phyloP scores from a whole-genome alignment of 2,329 filamentous ascomycete species.

The Ophiosphaerella korrae region DNA sequence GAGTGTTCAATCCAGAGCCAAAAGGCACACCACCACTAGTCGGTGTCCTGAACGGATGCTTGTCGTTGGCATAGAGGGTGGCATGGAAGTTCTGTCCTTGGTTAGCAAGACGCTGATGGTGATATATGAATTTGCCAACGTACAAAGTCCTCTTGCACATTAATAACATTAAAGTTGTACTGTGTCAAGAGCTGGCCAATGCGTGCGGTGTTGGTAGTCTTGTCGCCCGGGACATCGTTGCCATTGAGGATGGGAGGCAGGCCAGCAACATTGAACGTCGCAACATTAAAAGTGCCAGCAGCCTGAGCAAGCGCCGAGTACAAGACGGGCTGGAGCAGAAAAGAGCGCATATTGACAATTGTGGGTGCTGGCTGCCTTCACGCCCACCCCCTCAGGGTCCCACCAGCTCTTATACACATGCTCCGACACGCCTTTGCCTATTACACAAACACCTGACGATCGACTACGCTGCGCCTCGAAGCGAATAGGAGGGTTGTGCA shows the following conservation, averaged over 20 bases:
- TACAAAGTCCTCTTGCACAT: constrained; percentile 70
- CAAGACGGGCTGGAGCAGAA: constrained; percentile 11
- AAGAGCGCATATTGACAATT: constrained; percentile 15
- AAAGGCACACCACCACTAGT: constrained; percentile 69
- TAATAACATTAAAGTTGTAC: constrained; percentile 65
- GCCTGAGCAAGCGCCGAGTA: constrained; percentile 24
- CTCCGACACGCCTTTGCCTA: background rate
- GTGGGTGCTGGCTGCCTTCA: background rate
- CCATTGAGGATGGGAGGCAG: constrained; percentile 61
- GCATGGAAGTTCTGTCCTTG: constrained; percentile 61
- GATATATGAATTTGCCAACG: background rate
- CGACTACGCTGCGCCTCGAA: background rate
- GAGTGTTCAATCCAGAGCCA: constrained; percentile 68
- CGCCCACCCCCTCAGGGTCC: background rate
- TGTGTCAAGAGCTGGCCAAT: constrained; percentile 64
- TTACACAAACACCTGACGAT: background rate
- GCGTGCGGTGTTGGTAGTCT: constrained; percentile 60
- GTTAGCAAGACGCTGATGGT: background rate
- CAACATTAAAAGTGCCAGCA: constrained; percentile 55
- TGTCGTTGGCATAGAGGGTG: constrained; percentile 64
- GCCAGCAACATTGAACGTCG: constrained; percentile 66
- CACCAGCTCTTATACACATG: background rate
- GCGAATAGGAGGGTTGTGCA: constrained; percentile 12
- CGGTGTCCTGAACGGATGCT: constrained; percentile 64
- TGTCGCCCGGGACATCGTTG: constrained; percentile 68